Evolutionary conservation across 129 eudicot species (phyloP), one percentile per base, ranked within the genome.

Genomic region (Rutidosis leptorrhynchoides): DNA sequence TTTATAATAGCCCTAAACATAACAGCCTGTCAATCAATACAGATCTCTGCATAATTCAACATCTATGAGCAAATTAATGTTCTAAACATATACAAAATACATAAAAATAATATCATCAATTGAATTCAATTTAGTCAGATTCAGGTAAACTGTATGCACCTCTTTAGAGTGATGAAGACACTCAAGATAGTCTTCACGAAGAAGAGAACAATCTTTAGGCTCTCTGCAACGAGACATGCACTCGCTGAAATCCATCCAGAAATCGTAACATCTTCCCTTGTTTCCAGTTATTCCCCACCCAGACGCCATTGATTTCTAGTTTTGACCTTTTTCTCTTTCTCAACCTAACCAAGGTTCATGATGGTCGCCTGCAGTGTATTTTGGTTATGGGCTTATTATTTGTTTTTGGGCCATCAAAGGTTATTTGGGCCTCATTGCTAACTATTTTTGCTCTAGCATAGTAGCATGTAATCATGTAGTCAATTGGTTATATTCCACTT

Each of bases 231-330:
- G 84, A 46, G 98, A 92, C 98, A 92, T 92, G 69, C 98, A 92
- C 65, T 92, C 98, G 53, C 96, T 92, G 83, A 92, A 92, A 68
- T 92, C 98, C 86, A 87, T 87, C 98, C 98, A 92, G 82, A 92
- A 92, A 74, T 92, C 98, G 67, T 92, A 92, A 62, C 98, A 92
- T 53, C 98, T 72, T 8, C 98, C 98, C 15, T 92, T 92, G 87
- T 88, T 92, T 7, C 98, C 98, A 0, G 90, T 87, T 23, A 92
- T 92, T 58, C 98, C 98, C 98, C 98, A 92, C 3, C 98, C 98
- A 3, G 98, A 92, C 65, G 96, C 98, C 97, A 90, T 82, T 26
- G 74, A 51, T 74, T 33, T 7, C 75, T 73, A 64, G 53, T 61
- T 20, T 65, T 53, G 53, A 48, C 79, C 61, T 71, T 57, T 0